These are phyloP conservation scores for Eucalyptus cladocalyx DNA, from an alignment of 345 rosid species.

Conservation along the genomic window DNA sequence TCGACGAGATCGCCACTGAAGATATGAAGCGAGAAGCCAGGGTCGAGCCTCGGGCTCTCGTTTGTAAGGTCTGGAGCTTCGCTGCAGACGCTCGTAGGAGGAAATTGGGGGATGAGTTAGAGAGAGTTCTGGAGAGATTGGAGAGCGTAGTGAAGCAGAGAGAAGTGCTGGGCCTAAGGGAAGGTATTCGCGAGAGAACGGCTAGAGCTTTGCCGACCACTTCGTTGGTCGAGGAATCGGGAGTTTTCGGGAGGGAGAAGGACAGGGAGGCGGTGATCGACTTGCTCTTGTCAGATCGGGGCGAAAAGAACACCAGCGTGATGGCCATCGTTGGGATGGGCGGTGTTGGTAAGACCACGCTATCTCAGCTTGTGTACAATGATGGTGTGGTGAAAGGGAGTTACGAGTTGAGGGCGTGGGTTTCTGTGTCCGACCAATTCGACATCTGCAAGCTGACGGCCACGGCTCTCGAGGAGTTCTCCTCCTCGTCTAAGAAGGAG, in stretches of 20 bases:
- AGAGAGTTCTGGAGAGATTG: neutral
- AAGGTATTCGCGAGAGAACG: neutral
- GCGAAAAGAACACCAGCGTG: neutral
- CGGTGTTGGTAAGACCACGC: constrained; percentile 12
- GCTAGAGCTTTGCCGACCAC: neutral
- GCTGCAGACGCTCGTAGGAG: neutral
- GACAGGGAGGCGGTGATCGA: neutral
- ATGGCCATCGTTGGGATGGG: constrained; percentile 6
- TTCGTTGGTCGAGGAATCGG: neutral
- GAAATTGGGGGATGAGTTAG: neutral
- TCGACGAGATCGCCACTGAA: constrained; percentile 5
- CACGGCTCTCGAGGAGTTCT: neutral
- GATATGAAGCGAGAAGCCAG: neutral
- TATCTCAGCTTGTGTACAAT: constrained; percentile 4
- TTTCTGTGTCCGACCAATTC: constrained; percentile 5
- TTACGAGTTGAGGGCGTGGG: neutral
- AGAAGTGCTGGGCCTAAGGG: neutral
- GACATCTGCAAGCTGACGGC: neutral
- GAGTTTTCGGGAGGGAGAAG: neutral
- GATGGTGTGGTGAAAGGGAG: neutral
- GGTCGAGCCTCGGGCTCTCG: neutral
- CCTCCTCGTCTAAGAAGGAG: too few species aligned
- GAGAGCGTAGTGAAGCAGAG: neutral
- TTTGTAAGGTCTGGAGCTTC: neutral
- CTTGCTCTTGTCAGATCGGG: neutral